These are phyloP conservation scores for Pleurotus citrinopileatus DNA, from an alignment of 768 basidiomycete species.

Conservation along the genomic window DNA sequence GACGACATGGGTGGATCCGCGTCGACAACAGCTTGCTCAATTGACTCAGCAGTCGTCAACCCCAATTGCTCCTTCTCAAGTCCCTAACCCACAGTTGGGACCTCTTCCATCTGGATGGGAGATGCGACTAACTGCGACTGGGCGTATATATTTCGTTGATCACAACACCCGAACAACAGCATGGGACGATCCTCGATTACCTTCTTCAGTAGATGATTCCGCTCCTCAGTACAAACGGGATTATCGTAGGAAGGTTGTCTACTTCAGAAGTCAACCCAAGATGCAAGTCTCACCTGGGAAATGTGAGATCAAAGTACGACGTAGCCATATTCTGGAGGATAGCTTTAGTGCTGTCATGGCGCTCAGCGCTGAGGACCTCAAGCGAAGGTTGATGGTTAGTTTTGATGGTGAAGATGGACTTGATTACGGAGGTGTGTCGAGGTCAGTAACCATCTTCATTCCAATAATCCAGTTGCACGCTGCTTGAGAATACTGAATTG, in stretches of 20 bases:
- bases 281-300: constrained; percentile 77
- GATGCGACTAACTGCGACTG: constrained; percentile 85
- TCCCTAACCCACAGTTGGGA: constrained; percentile 63
- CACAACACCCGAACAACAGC: constrained; percentile 88
- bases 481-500: constrained; percentile 3
- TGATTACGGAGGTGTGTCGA: constrained; percentile 76
- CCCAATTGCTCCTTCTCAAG: constrained; percentile 43
- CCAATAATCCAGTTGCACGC: too few species aligned
- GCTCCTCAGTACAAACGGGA: constrained; percentile 96
- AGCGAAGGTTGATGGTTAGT: constrained; percentile 66
- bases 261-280: constrained; percentile 88
- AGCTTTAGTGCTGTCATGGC: constrained; percentile 85
- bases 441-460: constrained; percentile 35
- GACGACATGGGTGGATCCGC: constrained; percentile 90
- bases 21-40: constrained; percentile 49
- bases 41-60: constrained; percentile 22
- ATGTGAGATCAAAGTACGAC: constrained; percentile 82
- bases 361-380: constrained; percentile 66
- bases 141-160: constrained; percentile 89
- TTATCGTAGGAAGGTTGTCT: constrained; percentile 87
- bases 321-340: constrained; percentile 82
- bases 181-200: constrained; percentile 91
- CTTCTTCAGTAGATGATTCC: constrained; percentile 77
- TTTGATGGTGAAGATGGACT: constrained; percentile 81
- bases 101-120: constrained; percentile 92